Base-by-base conservation (phyloP, 2,329 filamentous ascomycete species). In the Sporothrix luriei region DNA sequence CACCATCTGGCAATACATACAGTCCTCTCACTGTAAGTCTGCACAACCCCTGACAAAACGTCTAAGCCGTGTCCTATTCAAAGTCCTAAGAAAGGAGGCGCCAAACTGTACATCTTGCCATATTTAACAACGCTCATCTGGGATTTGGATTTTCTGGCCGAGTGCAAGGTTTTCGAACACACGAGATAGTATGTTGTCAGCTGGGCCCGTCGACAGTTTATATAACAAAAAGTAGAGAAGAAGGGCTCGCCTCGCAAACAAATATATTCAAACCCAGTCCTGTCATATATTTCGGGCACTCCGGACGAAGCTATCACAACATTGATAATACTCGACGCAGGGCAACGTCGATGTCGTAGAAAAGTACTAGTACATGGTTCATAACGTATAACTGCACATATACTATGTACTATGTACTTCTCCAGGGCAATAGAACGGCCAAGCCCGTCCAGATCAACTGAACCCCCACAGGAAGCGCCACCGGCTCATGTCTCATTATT, bases 401-500 rank as follows among this genome's bases (percentile, higher is more conserved):
- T 24, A n/a, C 61, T 6, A 24, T 19, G 62, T 64, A 65, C 26
- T 38, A 33, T 57, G 29, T 14, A 13, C 52, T 59, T 68, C n/a
- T 49, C 43, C 62, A 33, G 62, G 29, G 11, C 48, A n/a, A 66
- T n/a, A 54, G 62, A 40, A 38, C 48, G 61, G 24, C 24, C 29
- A n/a, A 14, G 54, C 52, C 59, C 29, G 24, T 13, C 59, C 40
- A 29, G 57, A 61, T 43, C 57, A 46, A 10, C n/a, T 24, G 2
- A 43, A 24, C 49, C 61, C 59, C 61, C 61, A 64, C 61, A 64
- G 43, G 43, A 64, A 29, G 57, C 57, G 57, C 55, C 38, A 62
- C 57, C 40, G 4, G n/a, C 33, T 21, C 19, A 33, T 59, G 55
- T 19, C 29, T 40, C 29, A 52, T 10, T 46, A 52, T 48, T 40